phyloP scores from a whole-genome alignment of 345 rosid species.

The Boechera retrofracta region DNA sequence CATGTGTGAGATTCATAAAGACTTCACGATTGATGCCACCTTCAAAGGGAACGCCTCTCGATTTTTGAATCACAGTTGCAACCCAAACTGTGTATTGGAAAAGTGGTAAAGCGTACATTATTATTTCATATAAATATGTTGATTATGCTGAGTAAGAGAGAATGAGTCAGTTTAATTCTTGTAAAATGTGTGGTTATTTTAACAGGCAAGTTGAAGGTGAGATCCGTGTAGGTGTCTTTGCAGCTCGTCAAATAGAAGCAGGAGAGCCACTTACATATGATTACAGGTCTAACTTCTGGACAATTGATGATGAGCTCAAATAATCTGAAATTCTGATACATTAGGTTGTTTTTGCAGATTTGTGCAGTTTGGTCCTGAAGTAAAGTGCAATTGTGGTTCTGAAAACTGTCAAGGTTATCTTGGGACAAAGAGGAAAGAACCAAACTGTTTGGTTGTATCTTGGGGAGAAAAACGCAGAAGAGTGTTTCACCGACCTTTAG shows the following conservation, averaged over 20 bases:
- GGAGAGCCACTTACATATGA: constrained; percentile 94
- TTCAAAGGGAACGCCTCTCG: constrained; percentile 94
- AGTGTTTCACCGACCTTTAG: constrained; percentile 31
- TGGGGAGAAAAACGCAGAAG: constrained; percentile 97
- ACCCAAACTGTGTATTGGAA: constrained; percentile 84
- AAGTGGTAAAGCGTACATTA: constrained; percentile 60
- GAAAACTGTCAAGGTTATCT: constrained; percentile 78
- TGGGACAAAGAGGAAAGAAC: constrained; percentile 70
- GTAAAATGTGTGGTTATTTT: constrained; percentile 11
- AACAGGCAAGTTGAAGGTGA: constrained; percentile 95
- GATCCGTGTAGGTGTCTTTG: constrained; percentile 91
- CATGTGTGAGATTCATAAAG: constrained; percentile 97
- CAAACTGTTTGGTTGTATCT: constrained; percentile 51
- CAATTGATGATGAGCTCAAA: neutral
- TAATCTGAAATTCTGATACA: constrained; percentile 3
- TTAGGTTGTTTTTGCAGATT: constrained; percentile 51
- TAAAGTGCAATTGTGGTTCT: constrained; percentile 83
- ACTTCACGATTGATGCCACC: constrained; percentile 97
- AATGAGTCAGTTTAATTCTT: neutral
- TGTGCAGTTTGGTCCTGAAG: constrained; percentile 95
- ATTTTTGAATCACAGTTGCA: constrained; percentile 91
- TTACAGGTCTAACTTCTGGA: constrained; percentile 62
- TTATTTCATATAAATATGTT: neutral
- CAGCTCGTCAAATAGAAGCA: constrained; percentile 72
- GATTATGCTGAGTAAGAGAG: constrained; percentile 4